phyloP scores from a whole-genome alignment of 495 filamentous ascomycete species.

The Bacidia rubella region DNA sequence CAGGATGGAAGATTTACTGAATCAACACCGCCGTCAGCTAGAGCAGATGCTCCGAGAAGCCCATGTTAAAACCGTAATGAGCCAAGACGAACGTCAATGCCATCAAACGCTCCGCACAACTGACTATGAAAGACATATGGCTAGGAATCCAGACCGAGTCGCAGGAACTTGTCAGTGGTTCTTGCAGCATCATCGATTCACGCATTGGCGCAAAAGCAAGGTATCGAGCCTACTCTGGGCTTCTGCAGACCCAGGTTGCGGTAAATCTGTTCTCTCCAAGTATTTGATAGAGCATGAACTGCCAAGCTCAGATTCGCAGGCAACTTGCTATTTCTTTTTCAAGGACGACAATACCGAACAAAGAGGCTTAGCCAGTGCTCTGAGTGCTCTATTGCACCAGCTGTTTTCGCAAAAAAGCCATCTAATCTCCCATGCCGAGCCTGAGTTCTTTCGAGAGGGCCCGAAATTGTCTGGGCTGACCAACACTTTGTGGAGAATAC shows the following conservation, averaged over 20 bases:
- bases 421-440: slow-evolving; percentile 18
- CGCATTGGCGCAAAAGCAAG: slow-evolving; percentile 15
- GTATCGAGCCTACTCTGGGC: slow-evolving; percentile 20
- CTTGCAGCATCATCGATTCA: slow-evolving; percentile 16
- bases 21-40: not conserved
- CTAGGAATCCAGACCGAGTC: slow-evolving; percentile 6
- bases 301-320: not conserved
- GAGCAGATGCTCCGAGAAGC: not conserved
- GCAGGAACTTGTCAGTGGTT: slow-evolving; percentile 30
- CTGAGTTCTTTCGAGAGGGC: slow-evolving; percentile 11
- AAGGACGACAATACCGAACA: slow-evolving; percentile 38
- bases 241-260: slow-evolving; percentile 32
- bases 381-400: slow-evolving; percentile 19
- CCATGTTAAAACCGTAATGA: too few relatives aligned
- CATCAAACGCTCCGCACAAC: not conserved
- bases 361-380: slow-evolving; percentile 20
- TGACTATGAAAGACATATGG: not conserved
- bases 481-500: slow-evolving; percentile 21
- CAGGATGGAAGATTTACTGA: not conserved
- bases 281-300: slow-evolving; percentile 21
- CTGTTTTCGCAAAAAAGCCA: slow-evolving; percentile 9
- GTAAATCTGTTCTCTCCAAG: slow-evolving; percentile 28
- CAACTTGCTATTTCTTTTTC: slow-evolving; percentile 44
- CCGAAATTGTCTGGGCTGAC: slow-evolving; percentile 9
- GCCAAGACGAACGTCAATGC: not conserved